A percentile compares a stretch with the other conserved stretches of the same genome.
These are phyloP conservation scores for Venturiaceae sp. DNA, from an alignment of 2,329 filamentous ascomycete species.

Conservation along the genomic window DNA sequence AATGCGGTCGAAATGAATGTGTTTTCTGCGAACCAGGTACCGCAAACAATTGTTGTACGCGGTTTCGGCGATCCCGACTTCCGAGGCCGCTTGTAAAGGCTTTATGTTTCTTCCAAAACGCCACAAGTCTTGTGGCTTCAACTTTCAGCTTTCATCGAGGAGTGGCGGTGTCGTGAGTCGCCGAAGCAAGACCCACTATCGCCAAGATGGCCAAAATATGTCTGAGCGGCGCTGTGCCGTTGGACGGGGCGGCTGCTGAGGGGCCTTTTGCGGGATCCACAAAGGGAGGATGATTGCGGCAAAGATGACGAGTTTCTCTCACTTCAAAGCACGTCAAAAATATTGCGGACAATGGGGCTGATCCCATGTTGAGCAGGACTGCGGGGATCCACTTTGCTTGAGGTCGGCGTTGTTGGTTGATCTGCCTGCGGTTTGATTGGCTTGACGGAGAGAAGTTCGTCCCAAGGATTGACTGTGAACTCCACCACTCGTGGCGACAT, in stretches of 20 bases:
- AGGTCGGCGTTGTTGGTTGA: constrained; percentile 41
- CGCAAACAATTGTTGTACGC: not conserved
- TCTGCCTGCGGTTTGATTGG: constrained; percentile 13
- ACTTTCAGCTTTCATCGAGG: too few species aligned
- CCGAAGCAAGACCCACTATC: not conserved
- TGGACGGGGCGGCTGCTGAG: not conserved
- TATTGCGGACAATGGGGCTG: constrained; percentile 66
- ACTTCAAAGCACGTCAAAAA: constrained; percentile 64
- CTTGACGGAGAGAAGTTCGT: constrained; percentile 18
- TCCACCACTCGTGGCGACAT: constrained; percentile 64
- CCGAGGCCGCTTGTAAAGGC: not conserved
- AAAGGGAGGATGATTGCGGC: not conserved
- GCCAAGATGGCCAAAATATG: not conserved
- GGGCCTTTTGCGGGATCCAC: not conserved
- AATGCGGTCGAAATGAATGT: not conserved
- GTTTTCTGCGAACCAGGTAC: not conserved
- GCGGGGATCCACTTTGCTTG: constrained; percentile 53
- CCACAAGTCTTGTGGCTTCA: not conserved
- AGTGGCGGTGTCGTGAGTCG: not conserved
- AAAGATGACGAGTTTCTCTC: not conserved
- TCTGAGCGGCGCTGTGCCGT: not conserved
- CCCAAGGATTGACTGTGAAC: constrained; percentile 60
- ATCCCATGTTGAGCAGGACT: constrained; percentile 67
- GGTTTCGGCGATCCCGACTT: not conserved
- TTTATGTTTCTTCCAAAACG: not conserved